These are phyloP conservation scores for Aspergillus niger DNA, from an alignment of 2,329 filamentous ascomycete species.

Conservation along the genomic window DNA sequence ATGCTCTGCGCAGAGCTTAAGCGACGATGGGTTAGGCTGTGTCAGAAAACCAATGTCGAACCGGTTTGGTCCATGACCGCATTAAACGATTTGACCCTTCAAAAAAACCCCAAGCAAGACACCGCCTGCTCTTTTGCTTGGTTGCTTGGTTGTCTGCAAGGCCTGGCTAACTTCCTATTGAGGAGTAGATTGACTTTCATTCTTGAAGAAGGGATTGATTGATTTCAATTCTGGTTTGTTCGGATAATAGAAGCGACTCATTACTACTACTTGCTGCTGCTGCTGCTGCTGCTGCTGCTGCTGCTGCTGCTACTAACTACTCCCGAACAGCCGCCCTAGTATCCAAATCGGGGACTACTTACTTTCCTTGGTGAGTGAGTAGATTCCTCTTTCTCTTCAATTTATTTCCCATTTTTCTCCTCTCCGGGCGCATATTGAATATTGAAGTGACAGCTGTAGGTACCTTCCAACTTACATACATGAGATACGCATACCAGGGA, in stretches of 20 bases:
- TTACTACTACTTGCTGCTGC: too few relatives aligned
- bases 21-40: conserved; percentile 22
- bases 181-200: background rate
- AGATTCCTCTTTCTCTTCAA: too few relatives aligned
- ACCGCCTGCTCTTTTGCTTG: background rate
- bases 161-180: background rate
- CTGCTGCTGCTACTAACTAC: too few relatives aligned
- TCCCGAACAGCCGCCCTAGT: too few relatives aligned
- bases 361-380: too few relatives aligned
- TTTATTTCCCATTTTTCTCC: background rate
- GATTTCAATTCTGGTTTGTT: too few relatives aligned
- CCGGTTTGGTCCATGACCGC: conserved; percentile 14
- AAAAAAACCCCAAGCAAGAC: background rate
- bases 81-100: conserved; percentile 5
- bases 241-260: too few relatives aligned
- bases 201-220: too few relatives aligned
- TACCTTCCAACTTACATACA: background rate
- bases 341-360: too few relatives aligned
- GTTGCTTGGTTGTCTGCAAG: background rate
- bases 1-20: conserved; percentile 30
- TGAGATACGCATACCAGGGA: background rate
- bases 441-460: conserved; percentile 8
- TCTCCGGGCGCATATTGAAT: background rate
- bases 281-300: too few relatives aligned
- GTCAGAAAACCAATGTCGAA: conserved; percentile 20